phyloP scores from a whole-genome alignment of 2,329 filamentous ascomycete species.

The Xylariaceae sp. region DNA sequence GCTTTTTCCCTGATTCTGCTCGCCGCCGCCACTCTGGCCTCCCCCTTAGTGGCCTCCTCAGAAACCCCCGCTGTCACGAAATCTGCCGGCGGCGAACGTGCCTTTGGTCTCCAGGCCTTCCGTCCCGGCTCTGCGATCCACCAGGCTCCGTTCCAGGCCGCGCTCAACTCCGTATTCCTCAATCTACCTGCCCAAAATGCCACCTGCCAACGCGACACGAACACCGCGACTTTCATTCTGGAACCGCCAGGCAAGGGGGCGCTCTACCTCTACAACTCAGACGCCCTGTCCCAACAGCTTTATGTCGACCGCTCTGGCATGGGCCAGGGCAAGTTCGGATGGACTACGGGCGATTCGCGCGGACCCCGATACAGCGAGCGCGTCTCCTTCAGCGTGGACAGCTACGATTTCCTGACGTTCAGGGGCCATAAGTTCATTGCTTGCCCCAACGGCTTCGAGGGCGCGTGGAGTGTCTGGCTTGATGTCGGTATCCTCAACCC shows the following conservation, averaged over 20 bases:
- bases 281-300: slow-evolving; percentile 42
- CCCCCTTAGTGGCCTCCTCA: slow-evolving; percentile 11
- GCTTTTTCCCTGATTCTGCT: slow-evolving; percentile 46
- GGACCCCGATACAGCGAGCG: slow-evolving; percentile 40
- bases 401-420: slow-evolving; percentile 41
- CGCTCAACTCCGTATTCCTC: slow-evolving; percentile 39
- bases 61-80: slow-evolving; percentile 11
- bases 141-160: slow-evolving; percentile 41
- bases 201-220: slow-evolving; percentile 39
- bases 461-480: slow-evolving; percentile 36
- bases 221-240: slow-evolving; percentile 46
- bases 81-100: slow-evolving; percentile 25
- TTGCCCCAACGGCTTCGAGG: slow-evolving; percentile 43
- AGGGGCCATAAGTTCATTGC: no score
- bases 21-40: slow-evolving; percentile 30
- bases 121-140: slow-evolving; percentile 46
- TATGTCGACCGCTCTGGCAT: slow-evolving; percentile 54
- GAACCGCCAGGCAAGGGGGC: slow-evolving; percentile 33
- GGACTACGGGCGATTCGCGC: slow-evolving; percentile 41
- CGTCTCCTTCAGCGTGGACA: slow-evolving; percentile 43
- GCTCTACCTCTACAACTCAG: slow-evolving; percentile 44
- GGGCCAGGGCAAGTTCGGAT: slow-evolving; percentile 51
- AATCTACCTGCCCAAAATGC: slow-evolving; percentile 42
- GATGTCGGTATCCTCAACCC: slow-evolving; percentile 31
- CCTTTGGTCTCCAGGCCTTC: slow-evolving; percentile 47